Base-by-base conservation (phyloP, 768 basidiomycete species). In the Candolleomyces eurysporus region DNA sequence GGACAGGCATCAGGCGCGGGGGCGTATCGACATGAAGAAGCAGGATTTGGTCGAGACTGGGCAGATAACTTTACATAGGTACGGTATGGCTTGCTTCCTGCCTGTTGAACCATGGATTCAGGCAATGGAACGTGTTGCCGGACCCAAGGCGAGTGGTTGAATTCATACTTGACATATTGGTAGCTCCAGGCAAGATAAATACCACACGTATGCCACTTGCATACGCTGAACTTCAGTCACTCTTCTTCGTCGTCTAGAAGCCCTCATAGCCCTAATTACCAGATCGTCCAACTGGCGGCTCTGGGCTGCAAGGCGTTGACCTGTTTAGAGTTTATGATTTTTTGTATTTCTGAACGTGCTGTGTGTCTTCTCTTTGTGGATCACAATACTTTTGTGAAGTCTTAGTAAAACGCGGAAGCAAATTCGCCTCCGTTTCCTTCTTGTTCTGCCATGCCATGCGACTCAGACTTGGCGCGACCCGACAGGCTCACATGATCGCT, bases 231-330 rank as follows among this genome's bases (percentile, higher is more conserved):
- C 22, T 5, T 16, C 49, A 59, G 66, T 77, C 73, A 83, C 62
- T 87, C 85, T 60, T 89, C 88, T 58, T 90, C 88, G 69, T 88
- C 87, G n/a, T n/a, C 58, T 82, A 86, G 46, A 78, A 1, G 91
- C 92, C 43, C 84, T 88, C 88, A 94, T 92, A 36, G 91, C 91
- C 39, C 90, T 91, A 21, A n/a, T n/a, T n/a, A 92, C 77, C 50
- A 94, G 72, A 69, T 94, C 92, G 65, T 91, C 89, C 3, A 88
- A 84, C 50, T 89, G 80, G 3, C 91, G 90, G 64, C 90, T 91
- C 70, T 93, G 90, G 43, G 87, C 82, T 30, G 90, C 86, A 51
- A 94, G 81, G 54, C 92, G 79, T 78, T 89, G 90, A 50, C 92
- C 92, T 94, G 63, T 21, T 59, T 42, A 52, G 36, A 36, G 11